phyloP scores from a whole-genome alignment of 2,329 filamentous ascomycete genomes.

The Sporothrix brasiliensis region DNA sequence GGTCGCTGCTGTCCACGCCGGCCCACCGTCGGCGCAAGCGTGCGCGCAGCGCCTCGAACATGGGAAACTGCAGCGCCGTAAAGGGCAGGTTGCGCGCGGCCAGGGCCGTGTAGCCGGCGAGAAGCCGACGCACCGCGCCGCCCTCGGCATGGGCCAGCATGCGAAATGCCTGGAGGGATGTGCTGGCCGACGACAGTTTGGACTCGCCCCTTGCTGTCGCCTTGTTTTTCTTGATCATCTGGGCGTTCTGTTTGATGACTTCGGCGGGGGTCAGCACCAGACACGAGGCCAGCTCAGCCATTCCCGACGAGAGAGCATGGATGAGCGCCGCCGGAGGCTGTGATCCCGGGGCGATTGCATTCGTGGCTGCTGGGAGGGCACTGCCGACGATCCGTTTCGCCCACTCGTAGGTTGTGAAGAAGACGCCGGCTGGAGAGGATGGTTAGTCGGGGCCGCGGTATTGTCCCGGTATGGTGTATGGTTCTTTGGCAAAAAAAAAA shows the following conservation, averaged over 20 bases:
- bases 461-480: no score
- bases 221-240: conserved; percentile 63
- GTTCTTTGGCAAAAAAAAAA: no score
- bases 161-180: conserved; percentile 54
- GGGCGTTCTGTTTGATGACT: conserved; percentile 91
- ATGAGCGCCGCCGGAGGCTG: conserved; percentile 59
- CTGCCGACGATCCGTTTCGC: conserved; percentile 65
- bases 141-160: conserved; percentile 53
- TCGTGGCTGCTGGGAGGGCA: conserved; percentile 45
- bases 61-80: conserved; percentile 84
- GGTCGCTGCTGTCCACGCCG: conserved; percentile 19
- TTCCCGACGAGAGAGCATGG: conserved; percentile 72
- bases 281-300: conserved; percentile 82
- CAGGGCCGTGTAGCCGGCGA: conserved; percentile 76
- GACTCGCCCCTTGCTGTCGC: conserved; percentile 2
- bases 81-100: conserved; percentile 83
- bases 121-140: conserved; percentile 60
- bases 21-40: conserved; percentile 50
- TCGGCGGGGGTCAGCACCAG: conserved; percentile 85
- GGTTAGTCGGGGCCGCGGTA: neutral
- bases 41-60: conserved; percentile 73
- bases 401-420: conserved; percentile 88
- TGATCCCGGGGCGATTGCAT: conserved; percentile 42
- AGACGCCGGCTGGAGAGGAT: conserved; percentile 66
- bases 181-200: conserved; percentile 42